Conservation (phyloP, 805 yeast genomes). For the Ogataea paraovalis region DNA sequence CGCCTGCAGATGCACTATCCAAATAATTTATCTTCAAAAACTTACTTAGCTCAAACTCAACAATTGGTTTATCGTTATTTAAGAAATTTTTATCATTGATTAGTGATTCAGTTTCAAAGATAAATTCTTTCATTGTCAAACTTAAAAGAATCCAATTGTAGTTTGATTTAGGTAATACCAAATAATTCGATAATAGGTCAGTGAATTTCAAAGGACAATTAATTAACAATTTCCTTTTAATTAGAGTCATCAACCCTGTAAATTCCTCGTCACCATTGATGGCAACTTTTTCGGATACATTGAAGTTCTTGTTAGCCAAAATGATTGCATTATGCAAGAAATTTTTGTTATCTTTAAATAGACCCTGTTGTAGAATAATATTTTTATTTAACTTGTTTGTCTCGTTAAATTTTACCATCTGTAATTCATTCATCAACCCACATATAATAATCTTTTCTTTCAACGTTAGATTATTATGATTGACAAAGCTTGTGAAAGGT, state of each 20-base stretch:
- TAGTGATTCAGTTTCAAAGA: slow-evolving; percentile 24
- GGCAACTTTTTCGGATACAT: slow-evolving; percentile 21
- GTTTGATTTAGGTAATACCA: slow-evolving; percentile 37
- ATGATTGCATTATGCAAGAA: slow-evolving; percentile 51
- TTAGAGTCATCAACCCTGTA: slow-evolving; percentile 35
- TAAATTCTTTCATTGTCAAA: slow-evolving; percentile 45
- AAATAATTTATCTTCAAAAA: slow-evolving; percentile 12
- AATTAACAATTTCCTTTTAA: slow-evolving; percentile 46
- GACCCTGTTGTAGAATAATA: slow-evolving; percentile 22
- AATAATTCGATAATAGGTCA: slow-evolving; percentile 46
- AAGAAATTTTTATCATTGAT: slow-evolving; percentile 18
- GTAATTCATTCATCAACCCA: slow-evolving; percentile 32
- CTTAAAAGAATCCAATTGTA: slow-evolving; percentile 43
- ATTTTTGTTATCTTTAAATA: slow-evolving; percentile 35
- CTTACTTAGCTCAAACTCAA: slow-evolving; percentile 23
- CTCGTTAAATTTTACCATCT: slow-evolving; percentile 29
- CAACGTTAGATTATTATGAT: slow-evolving; percentile 16
- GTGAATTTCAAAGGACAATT: slow-evolving; percentile 46
- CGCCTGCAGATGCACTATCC: slow-evolving; percentile 13
- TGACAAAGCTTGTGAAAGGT: slow-evolving; percentile 15
- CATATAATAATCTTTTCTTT: slow-evolving; percentile 27
- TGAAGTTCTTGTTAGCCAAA: slow-evolving; percentile 43
- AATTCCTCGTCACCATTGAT: slow-evolving; percentile 21
- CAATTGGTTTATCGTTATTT: slow-evolving; percentile 23
- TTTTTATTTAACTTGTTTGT: slow-evolving; percentile 22